Percentiles rank a stretch among this genome's conserved stretches.
Conservation (phyloP, 305 asterid species). For the Fraxinus latifolia region DNA sequence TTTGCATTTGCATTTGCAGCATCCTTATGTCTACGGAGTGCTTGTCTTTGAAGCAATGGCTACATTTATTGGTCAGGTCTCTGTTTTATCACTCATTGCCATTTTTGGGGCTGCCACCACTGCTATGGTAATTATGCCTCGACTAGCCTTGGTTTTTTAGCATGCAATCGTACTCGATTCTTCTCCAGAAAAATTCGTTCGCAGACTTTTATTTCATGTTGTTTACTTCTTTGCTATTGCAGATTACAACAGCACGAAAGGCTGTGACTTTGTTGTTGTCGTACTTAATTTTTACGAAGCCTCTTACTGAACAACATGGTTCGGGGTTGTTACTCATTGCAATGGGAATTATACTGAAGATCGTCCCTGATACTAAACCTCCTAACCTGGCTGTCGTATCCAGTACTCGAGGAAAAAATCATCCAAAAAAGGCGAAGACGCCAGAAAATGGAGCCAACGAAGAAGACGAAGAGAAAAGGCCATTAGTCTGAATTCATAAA, state of each 20-base stretch:
- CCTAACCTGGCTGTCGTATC: too few species aligned
- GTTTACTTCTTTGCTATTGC: conserved; percentile 10
- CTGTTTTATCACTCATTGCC: conserved; percentile 85
- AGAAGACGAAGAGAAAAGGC: conserved; percentile 33
- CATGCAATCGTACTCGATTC: neutral
- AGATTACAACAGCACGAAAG: conserved; percentile 91
- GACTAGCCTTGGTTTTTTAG: neutral
- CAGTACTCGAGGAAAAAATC: neutral
- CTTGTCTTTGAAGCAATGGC: conserved; percentile 94
- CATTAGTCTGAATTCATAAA: conserved; percentile 27
- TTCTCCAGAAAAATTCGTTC: neutral
- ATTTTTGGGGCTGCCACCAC: conserved; percentile 92
- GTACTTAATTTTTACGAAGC: too few species aligned
- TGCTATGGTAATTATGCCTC: conserved; percentile 60
- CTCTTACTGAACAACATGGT: too few species aligned
- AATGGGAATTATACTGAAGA: too few species aligned
- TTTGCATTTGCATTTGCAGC: conserved; percentile 12
- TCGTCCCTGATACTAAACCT: too few species aligned
- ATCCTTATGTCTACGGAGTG: conserved; percentile 84
- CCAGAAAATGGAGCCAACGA: conserved; percentile 17
- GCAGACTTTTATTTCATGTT: neutral
- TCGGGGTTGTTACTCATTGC: too few species aligned
- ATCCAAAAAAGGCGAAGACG: conserved; percentile 15
- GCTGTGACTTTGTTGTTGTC: conserved; percentile 80
- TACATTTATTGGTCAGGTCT: conserved; percentile 83